Evolutionary conservation across 805 yeast genomes (phyloP), one percentile per base, ranked within the genome.

Genomic region (Candida ovalis): DNA sequence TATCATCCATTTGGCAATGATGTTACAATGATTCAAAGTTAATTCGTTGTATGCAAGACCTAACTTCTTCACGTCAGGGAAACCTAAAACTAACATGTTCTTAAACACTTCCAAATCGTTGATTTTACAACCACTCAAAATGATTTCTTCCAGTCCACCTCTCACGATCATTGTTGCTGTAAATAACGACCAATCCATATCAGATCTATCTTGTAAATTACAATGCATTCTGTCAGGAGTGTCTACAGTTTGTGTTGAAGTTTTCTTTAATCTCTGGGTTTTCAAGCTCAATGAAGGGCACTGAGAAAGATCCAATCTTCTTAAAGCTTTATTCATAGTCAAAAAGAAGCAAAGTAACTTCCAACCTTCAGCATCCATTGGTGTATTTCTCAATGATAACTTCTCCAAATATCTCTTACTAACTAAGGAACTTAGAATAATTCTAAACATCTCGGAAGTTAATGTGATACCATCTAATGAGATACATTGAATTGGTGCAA

Each of bases 121-220:
- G 46, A 82, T 75, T 69, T 86, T 68, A 71, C 89, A 76, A 17
- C 97, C 97, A 44, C 88, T 87, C 43, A 91, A 65, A 35, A 88
- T 73, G 48, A 91, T 68, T 59, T 88, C 96, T 51, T 84, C 92
- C 27, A 91, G 76, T 3, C 94, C 92, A 38, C 84, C 84, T 53
- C 96, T 72, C 18, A 76, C 77, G 18, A 74, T 72, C 18, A 91
- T 61, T 0, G 95, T 83, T 12, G 87, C 85, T 2, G 82, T 80
- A 48, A 92, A 76, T 42, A 88, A 67, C 1, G 78, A 67, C 97
- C 97, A 91, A 64, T 91, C 90, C 84, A 84, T 82, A 47, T 81
- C 83, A 2, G 88, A 78, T 49, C 97, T 75, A 58, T 83, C 73
- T 24, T 76, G 75, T 27, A 60, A 59, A 58, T 77, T 77, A 52